A percentile compares a stretch with the other conserved stretches of the same genome.
These are phyloP conservation scores for Ustilago loliicola DNA, from an alignment of 1,284 basidiomycete genomes.

Conservation along the genomic window DNA sequence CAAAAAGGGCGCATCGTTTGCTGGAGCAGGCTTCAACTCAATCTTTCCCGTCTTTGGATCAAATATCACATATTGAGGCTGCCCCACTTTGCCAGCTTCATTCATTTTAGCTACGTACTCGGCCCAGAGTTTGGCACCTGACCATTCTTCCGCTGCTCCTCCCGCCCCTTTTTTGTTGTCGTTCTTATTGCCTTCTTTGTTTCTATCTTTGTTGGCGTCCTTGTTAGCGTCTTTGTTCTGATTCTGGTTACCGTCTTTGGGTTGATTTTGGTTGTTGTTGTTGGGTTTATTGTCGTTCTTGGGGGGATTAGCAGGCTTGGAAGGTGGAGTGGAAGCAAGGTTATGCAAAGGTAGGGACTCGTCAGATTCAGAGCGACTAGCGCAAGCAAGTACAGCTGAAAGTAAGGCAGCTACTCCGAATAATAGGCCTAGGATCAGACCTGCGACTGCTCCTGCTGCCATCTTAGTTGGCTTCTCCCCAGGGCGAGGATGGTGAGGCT, in stretches of 20 bases:
- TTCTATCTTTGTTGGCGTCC: neutral
- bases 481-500: no score
- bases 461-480: no score
- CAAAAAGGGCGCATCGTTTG: constrained; percentile 29
- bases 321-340: neutral
- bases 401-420: constrained; percentile 29
- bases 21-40: constrained; percentile 30
- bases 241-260: constrained; percentile 9
- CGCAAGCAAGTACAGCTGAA: constrained; percentile 32
- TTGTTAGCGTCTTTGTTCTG: constrained; percentile 13
- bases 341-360: constrained; percentile 25
- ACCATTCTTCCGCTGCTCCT: constrained; percentile 22
- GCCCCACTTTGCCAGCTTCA: neutral
- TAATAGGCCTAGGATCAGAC: constrained; percentile 31
- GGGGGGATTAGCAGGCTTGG: neutral
- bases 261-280: constrained; percentile 10
- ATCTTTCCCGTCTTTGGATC: constrained; percentile 34
- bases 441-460: constrained; percentile 36
- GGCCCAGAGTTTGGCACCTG: constrained; percentile 28
- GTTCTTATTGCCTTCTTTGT: constrained; percentile 2
- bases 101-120: constrained; percentile 29
- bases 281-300: constrained; percentile 8
- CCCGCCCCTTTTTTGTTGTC: neutral
- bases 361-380: constrained; percentile 28
- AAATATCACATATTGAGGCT: constrained; percentile 39